Evolutionary conservation across 495 filamentous ascomycete genomes (phyloP), one percentile per base, ranked within the genome.

Genomic region (Neurospora hispaniola): DNA sequence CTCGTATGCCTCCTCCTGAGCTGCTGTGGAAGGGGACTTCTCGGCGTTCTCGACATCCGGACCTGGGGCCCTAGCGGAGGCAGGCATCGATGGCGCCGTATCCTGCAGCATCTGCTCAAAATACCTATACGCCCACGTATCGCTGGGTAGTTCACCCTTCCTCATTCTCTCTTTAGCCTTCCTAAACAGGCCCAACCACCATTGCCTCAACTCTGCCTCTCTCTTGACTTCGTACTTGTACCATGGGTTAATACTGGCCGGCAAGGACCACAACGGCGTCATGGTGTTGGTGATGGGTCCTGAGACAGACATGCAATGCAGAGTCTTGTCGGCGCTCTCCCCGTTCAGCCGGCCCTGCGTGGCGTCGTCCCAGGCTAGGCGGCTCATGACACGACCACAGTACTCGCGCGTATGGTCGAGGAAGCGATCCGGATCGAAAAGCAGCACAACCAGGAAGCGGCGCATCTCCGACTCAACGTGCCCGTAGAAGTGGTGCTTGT

Each of bases 271-370:
- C 9, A 85, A 76, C 1, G 84, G 84, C 18, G 84, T 82, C 69
- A 85, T 74, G 40, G 82, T 84, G 76, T 85, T 85, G 73, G 83
- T 81, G 54, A 85, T 79, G 23, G 84, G 84, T 8, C 84, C 84
- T 3, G 82, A 84, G 16, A 85, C 82, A 23, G 82, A 84, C 84
- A 85, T 85, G 73, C 82, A 83, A 71, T 83, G 82, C 62, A 85
- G 76, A 31, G 84, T 85, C 62, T 73, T 72, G 78, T 84, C 82
- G 42, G 84, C 84, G 74, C 79, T 81, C 10, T 84, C 82, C 12
- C 80, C 84, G 69, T 84, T 85, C 38, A 77, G 69, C 40, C 76
- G 78, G 9, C 84, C 84, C 62, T 82, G 81, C 4, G 83, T 81
- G 0, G 82, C 82, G 70, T 85, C 83, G 71, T 84, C 84, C 83